phyloP scores from a whole-genome alignment of 371 early-diverging fungal species.

The Syncephalastrum monosporum region DNA sequence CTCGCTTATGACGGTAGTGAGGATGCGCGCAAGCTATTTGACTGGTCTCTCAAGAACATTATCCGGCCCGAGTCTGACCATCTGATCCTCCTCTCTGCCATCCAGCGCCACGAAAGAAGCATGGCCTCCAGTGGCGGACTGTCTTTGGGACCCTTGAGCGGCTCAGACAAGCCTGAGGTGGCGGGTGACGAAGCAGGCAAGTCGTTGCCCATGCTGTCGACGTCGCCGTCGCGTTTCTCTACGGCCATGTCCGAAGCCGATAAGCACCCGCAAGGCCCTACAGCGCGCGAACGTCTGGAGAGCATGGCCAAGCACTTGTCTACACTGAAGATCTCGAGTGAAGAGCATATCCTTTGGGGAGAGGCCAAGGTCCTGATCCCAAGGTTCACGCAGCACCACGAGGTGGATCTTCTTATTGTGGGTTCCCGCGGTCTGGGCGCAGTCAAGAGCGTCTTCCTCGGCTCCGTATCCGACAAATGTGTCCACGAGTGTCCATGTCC shows the following conservation, averaged over 20 bases:
- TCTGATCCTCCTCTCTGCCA: conserved; percentile 42
- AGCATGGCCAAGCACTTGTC: conserved; percentile 30
- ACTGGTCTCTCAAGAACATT: conserved; percentile 48
- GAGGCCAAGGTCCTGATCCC: conserved; percentile 41
- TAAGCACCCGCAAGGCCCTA: conserved; percentile 25
- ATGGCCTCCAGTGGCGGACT: conserved; percentile 4
- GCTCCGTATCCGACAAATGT: conserved; percentile 50
- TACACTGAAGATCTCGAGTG: conserved; percentile 34
- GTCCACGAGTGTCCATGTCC: conserved; percentile 51
- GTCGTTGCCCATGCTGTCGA: conserved; percentile 33
- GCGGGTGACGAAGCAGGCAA: conserved; percentile 3
- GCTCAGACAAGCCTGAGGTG: conserved; percentile 1
- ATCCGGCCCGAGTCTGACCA: conserved; percentile 44
- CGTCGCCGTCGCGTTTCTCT: conserved; percentile 10
- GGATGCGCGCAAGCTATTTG: conserved; percentile 46
- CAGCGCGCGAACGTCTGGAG: conserved; percentile 32
- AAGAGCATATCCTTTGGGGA: conserved; percentile 50
- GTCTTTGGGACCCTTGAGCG: not conserved
- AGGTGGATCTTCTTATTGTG: conserved; percentile 47
- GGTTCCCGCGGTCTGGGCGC: conserved; percentile 50
- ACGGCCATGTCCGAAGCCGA: conserved; percentile 29
- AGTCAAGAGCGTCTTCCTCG: conserved; percentile 49
- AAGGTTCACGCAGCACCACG: conserved; percentile 38
- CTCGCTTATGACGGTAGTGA: conserved; percentile 52
- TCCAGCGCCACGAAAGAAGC: conserved; percentile 18